Conservation (phyloP, 768 basidiomycete species). For the Boletellus ananas region DNA sequence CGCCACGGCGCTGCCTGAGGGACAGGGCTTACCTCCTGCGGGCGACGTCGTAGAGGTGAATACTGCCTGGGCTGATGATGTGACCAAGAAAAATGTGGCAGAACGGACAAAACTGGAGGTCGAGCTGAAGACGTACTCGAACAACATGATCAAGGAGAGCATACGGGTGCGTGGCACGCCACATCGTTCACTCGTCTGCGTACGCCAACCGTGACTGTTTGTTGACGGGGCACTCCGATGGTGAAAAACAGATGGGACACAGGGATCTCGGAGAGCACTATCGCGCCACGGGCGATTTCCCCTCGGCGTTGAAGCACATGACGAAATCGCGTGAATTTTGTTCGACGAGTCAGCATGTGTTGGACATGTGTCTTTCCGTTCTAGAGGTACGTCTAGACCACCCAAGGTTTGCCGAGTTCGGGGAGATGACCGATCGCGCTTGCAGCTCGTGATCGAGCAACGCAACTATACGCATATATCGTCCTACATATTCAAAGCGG, state of each 20-base stretch:
- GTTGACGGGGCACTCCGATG: not conserved
- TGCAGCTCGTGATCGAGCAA: slow-evolving; percentile 79
- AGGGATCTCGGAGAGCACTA: slow-evolving; percentile 83
- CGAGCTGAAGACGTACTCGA: slow-evolving; percentile 90
- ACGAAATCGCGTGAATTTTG: slow-evolving; percentile 94
- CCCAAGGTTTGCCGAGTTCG: not conserved
- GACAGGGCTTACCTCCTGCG: slow-evolving; percentile 41
- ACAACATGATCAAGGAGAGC: slow-evolving; percentile 99
- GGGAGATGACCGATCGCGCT: not conserved
- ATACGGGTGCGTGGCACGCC: slow-evolving; percentile 62
- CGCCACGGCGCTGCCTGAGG: slow-evolving; percentile 28
- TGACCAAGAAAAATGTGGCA: slow-evolving; percentile 57
- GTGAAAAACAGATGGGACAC: slow-evolving; percentile 69
- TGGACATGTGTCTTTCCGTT: slow-evolving; percentile 87
- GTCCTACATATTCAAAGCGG: slow-evolving; percentile 96
- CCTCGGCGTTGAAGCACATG: slow-evolving; percentile 71
- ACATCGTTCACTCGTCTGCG: not conserved
- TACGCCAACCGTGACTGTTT: not conserved
- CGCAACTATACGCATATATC: slow-evolving; percentile 81
- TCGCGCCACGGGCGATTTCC: slow-evolving; percentile 67
- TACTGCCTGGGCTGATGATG: slow-evolving; percentile 70
- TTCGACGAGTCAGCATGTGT: slow-evolving; percentile 84
- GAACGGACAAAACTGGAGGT: slow-evolving; percentile 85
- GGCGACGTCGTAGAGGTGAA: slow-evolving; percentile 54
- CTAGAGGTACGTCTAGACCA: slow-evolving; percentile 54